phyloP scores from a whole-genome alignment of 2,329 filamentous ascomycete genomes.

The Aspergillus eucalypticola region DNA sequence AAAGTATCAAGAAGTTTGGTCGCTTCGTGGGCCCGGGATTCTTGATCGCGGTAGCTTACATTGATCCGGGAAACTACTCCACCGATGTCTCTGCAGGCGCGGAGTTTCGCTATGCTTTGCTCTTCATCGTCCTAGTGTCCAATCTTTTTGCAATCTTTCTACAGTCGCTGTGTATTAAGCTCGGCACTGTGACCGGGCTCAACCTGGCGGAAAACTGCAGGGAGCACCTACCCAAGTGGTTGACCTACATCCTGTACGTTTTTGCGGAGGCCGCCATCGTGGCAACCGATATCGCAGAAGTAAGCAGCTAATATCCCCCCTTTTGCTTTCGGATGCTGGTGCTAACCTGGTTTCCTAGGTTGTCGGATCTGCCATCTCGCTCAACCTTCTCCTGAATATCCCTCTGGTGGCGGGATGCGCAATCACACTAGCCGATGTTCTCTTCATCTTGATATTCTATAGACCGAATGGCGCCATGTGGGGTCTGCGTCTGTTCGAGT shows the following conservation, averaged over 20 bases:
- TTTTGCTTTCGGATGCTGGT: neutral
- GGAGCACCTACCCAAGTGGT: conserved; percentile 65
- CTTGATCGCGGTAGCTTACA: conserved; percentile 51
- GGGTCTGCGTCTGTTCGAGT: conserved; percentile 55
- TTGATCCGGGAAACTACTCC: conserved; percentile 53
- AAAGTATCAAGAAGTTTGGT: conserved; percentile 41
- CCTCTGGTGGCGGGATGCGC: conserved; percentile 58
- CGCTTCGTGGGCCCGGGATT: conserved; percentile 52
- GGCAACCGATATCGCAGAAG: conserved; percentile 70
- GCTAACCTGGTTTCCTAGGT: conserved; percentile 40
- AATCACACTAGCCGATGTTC: conserved; percentile 58
- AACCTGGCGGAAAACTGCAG: conserved; percentile 68
- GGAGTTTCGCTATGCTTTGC: conserved; percentile 44
- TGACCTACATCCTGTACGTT: conserved; percentile 62
- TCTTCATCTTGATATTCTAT: conserved; percentile 59
- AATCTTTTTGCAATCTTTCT: conserved; percentile 52
- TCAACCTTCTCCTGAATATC: conserved; percentile 56
- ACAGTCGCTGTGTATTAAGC: conserved; percentile 56
- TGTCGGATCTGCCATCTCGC: conserved; percentile 58
- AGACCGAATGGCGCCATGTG: conserved; percentile 54
- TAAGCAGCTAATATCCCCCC: conserved; percentile 25
- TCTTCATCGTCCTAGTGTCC: conserved; percentile 51
- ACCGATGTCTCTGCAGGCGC: conserved; percentile 53
- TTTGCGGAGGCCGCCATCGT: conserved; percentile 69
- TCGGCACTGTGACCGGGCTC: conserved; percentile 68